Conservation (phyloP, 805 yeast genomes). For the Yarrowia phangngaensis region DNA sequence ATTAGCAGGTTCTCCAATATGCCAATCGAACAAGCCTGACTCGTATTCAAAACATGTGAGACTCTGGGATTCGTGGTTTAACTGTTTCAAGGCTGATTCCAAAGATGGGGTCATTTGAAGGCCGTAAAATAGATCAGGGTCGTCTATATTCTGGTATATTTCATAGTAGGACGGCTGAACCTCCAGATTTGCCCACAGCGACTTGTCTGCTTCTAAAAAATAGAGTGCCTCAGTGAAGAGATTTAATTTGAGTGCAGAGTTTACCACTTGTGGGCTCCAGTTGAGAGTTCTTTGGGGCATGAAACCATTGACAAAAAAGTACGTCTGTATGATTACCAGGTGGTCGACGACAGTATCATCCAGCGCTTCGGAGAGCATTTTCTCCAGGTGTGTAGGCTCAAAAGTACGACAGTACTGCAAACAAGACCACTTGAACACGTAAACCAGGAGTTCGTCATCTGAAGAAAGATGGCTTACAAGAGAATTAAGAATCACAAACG, state of each 20-base stretch:
- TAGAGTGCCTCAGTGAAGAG: constrained; percentile 19
- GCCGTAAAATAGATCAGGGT: constrained; percentile 22
- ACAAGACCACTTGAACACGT: constrained; percentile 12
- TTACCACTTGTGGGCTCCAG: constrained; percentile 4
- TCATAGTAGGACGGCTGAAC: constrained; percentile 17
- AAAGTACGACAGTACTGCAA: not conserved
- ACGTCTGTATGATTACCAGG: not conserved
- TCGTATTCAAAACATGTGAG: constrained; percentile 17
- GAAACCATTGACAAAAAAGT: constrained; percentile 12
- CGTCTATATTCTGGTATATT: constrained; percentile 19
- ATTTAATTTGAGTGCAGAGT: not conserved
- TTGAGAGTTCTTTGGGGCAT: not conserved
- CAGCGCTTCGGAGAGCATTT: not conserved
- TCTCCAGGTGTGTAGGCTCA: not conserved
- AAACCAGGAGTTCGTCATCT: not conserved
- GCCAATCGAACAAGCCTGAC: constrained; percentile 11
- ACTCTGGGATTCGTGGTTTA: constrained; percentile 11
- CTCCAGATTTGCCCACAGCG: constrained; percentile 3
- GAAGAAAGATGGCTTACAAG: not conserved
- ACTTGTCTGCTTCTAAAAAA: constrained; percentile 7
- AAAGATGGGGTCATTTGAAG: not conserved
- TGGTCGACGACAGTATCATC: not conserved
- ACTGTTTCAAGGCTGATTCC: constrained; percentile 3
- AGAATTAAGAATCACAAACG: not conserved
- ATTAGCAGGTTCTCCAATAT: not conserved